phyloP scores from a whole-genome alignment of 2,329 filamentous ascomycete species.

The Diatrype stigma region DNA sequence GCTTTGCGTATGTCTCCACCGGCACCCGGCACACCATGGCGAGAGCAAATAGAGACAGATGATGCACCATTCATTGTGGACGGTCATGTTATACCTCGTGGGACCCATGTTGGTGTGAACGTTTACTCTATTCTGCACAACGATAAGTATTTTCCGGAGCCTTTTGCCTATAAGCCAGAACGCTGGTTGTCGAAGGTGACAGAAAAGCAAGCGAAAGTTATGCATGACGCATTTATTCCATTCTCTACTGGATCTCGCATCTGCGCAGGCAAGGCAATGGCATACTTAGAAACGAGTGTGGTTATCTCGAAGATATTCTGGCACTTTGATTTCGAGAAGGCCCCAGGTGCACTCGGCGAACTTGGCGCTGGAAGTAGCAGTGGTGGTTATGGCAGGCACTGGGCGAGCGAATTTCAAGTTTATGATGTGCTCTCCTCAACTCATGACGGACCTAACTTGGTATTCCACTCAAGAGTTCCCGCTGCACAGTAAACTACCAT shows the following conservation, averaged over 20 bases:
- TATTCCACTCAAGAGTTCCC: not conserved
- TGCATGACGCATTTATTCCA: conserved; percentile 30
- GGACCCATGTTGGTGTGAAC: conserved; percentile 1
- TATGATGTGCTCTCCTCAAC: not conserved
- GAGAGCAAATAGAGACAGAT: not conserved
- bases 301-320: conserved; percentile 36
- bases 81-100: conserved; percentile 3
- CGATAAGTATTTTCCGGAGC: conserved; percentile 5
- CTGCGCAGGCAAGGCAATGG: conserved; percentile 45
- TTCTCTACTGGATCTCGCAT: conserved; percentile 26
- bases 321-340: conserved; percentile 28
- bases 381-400: too few species aligned
- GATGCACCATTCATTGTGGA: not conserved
- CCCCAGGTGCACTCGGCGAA: not conserved
- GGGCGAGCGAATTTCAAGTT: not conserved
- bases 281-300: conserved; percentile 38
- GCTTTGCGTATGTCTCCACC: conserved; percentile 7
- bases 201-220: conserved; percentile 15
- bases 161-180: conserved; percentile 3
- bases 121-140: conserved; percentile 5
- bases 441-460: not conserved
- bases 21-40: conserved; percentile 1
- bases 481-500: too few species aligned
- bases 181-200: conserved; percentile 1
- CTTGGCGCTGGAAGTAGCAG: not conserved